Conservation (phyloP, 2,329 filamentous ascomycete species). For the Lachnellula hyalina region DNA sequence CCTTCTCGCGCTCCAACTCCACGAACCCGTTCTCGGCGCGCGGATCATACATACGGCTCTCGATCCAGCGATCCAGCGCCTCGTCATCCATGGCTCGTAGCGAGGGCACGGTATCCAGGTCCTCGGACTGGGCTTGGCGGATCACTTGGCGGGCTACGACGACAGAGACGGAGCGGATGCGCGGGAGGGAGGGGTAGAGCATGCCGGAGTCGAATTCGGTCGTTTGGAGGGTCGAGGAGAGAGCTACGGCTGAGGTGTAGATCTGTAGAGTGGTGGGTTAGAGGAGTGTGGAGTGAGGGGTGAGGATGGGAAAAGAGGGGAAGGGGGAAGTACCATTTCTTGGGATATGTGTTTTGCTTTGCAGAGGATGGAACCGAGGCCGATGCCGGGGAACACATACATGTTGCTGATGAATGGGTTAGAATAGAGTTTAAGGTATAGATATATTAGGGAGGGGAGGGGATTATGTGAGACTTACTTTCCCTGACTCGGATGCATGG, state of each 20-base stretch:
- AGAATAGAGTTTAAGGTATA: neutral
- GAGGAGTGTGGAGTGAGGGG: neutral
- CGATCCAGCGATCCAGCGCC: constrained; percentile 58
- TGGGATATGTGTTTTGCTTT: constrained; percentile 53
- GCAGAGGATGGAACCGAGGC: constrained; percentile 69
- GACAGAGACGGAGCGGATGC: constrained; percentile 71
- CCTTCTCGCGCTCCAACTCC: constrained; percentile 1
- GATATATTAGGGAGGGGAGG: neutral
- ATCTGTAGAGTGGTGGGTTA: constrained; percentile 58
- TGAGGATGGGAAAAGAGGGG: neutral
- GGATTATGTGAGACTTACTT: constrained; percentile 26
- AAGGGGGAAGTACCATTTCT: constrained; percentile 23
- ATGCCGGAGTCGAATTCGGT: constrained; percentile 51
- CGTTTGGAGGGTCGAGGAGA: constrained; percentile 63
- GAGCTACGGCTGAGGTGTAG: constrained; percentile 72
- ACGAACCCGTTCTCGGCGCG: constrained; percentile 8
- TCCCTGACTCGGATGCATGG: constrained; percentile 44
- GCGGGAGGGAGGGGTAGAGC: constrained; percentile 68
- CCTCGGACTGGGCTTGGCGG: constrained; percentile 61
- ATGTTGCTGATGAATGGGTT: constrained; percentile 66
- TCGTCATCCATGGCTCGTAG: constrained; percentile 48
- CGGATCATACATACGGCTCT: constrained; percentile 72
- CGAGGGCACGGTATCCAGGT: constrained; percentile 54
- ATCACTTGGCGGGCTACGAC: constrained; percentile 73
- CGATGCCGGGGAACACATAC: constrained; percentile 80